A percentile compares a stretch with the other conserved stretches of the same genome.
phyloP scores from a whole-genome alignment of 306 rosid species.

The Arachis hypogaea region DNA sequence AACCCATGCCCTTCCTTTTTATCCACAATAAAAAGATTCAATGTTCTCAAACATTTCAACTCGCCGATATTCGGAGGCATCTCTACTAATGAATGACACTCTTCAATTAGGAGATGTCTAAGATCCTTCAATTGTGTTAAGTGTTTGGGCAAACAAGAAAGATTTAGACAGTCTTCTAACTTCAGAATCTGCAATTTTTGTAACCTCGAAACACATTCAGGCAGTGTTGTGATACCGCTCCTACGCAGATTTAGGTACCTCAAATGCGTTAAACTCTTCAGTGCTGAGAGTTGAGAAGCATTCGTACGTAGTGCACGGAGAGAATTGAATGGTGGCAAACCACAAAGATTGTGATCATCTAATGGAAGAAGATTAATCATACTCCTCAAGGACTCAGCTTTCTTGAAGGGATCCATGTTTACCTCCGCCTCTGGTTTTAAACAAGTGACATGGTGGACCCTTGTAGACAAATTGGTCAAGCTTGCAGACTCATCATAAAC shows the following conservation, averaged over 20 bases:
- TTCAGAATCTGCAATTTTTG: constrained; percentile 16
- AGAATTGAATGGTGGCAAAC: neutral
- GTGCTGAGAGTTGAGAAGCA: neutral
- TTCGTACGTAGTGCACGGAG: constrained; percentile 13
- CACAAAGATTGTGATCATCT: neutral
- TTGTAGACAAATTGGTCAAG: neutral
- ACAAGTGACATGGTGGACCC: constrained; percentile 2
- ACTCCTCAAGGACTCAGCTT: constrained; percentile 26
- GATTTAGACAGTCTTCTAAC: accelerated
- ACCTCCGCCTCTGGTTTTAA: neutral
- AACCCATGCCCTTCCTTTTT: neutral
- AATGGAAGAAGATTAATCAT: neutral
- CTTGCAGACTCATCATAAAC: neutral
- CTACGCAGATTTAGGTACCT: neutral
- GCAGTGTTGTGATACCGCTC: neutral
- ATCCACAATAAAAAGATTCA: constrained; percentile 14
- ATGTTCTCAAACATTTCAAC: neutral
- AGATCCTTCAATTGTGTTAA: constrained; percentile 13
- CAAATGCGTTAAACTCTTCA: constrained; percentile 1
- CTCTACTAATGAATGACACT: neutral
- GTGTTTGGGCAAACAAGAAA: neutral
- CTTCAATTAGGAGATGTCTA: neutral
- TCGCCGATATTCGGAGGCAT: constrained; percentile 6
- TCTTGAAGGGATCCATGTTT: constrained; percentile 1
- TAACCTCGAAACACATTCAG: neutral